Evolutionary conservation across 768 basidiomycete genomes (phyloP).

Genomic region (Rickenella mellea): DNA sequence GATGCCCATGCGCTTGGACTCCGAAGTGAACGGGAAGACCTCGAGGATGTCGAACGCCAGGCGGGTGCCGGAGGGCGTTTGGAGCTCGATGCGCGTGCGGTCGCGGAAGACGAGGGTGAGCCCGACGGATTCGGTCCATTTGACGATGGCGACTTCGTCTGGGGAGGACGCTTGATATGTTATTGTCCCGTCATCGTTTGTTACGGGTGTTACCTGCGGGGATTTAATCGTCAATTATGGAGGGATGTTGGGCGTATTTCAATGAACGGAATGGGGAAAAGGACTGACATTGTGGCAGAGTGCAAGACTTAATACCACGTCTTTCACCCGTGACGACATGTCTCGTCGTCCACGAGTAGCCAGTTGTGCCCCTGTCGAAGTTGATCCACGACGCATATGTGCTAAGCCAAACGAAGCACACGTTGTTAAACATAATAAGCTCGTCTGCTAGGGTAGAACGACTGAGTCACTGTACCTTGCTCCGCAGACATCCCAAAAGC

Average conservation of each 20-base stretch:
- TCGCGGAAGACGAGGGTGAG: constrained; percentile 83
- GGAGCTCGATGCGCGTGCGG: constrained; percentile 81
- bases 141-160: constrained; percentile 97
- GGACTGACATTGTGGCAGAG: constrained; percentile 86
- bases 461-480: constrained; percentile 30
- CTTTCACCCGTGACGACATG: constrained; percentile 88
- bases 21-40: constrained; percentile 96
- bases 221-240: not conserved
- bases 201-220: constrained; percentile 83
- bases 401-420: constrained; percentile 10
- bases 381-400: constrained; percentile 43
- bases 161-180: constrained; percentile 99
- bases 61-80: constrained; percentile 52
- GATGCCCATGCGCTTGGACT: constrained; percentile 99
- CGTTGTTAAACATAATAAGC: not conserved
- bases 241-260: not conserved
- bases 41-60: constrained; percentile 81
- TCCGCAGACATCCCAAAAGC: constrained; percentile 67
- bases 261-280: not conserved
- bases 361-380: constrained; percentile 72
- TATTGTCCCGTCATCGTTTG: constrained; percentile 86
- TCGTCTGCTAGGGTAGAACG: not conserved
- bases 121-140: constrained; percentile 93
- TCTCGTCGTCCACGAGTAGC: constrained; percentile 83
- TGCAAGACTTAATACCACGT: constrained; percentile 88